Conservation (phyloP, 2,329 filamentous ascomycete species). For the Lasiodiplodia hormozganensis region DNA sequence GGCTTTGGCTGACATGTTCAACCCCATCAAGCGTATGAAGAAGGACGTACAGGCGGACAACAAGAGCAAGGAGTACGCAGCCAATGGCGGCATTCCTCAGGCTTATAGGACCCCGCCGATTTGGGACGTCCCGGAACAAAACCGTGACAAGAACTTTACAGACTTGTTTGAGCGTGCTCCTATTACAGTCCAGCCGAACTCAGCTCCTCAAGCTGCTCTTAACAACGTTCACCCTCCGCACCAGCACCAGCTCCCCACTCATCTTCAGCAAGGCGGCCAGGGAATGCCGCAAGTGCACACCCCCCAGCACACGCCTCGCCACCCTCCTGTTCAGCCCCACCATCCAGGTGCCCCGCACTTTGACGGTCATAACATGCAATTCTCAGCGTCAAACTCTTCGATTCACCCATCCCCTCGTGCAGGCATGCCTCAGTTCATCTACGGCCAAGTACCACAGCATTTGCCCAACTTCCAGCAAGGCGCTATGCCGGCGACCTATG, state of each 20-base stretch:
- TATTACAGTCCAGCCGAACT: slow-evolving; percentile 63
- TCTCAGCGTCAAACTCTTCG: slow-evolving; percentile 82
- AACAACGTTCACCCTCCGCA: slow-evolving; percentile 75
- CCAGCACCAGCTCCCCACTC: slow-evolving; percentile 82
- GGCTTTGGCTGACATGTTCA: slow-evolving; percentile 63
- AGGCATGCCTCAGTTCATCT: slow-evolving; percentile 68
- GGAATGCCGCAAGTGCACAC: slow-evolving; percentile 72
- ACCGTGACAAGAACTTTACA: slow-evolving; percentile 78
- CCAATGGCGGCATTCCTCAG: slow-evolving; percentile 82
- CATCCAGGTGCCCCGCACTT: slow-evolving; percentile 72
- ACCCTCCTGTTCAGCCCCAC: slow-evolving; percentile 77
- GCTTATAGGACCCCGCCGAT: slow-evolving; percentile 85
- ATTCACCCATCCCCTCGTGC: slow-evolving; percentile 82
- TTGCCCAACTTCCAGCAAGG: slow-evolving; percentile 56
- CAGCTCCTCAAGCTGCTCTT: slow-evolving; percentile 66
- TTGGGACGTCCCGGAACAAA: slow-evolving; percentile 76
- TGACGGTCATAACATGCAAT: slow-evolving; percentile 86
- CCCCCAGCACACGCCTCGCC: slow-evolving; percentile 78
- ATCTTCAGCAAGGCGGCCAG: slow-evolving; percentile 77
- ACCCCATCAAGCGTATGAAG: slow-evolving; percentile 72
- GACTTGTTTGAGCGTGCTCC: slow-evolving; percentile 78
- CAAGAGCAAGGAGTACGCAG: slow-evolving; percentile 68
- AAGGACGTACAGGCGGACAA: slow-evolving; percentile 64
- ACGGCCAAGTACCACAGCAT: slow-evolving; percentile 68
- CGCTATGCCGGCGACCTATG: slow-evolving; percentile 68